Evolutionary conservation across 106 monocot species (phyloP).

Genomic region (Gastrodia elata): DNA sequence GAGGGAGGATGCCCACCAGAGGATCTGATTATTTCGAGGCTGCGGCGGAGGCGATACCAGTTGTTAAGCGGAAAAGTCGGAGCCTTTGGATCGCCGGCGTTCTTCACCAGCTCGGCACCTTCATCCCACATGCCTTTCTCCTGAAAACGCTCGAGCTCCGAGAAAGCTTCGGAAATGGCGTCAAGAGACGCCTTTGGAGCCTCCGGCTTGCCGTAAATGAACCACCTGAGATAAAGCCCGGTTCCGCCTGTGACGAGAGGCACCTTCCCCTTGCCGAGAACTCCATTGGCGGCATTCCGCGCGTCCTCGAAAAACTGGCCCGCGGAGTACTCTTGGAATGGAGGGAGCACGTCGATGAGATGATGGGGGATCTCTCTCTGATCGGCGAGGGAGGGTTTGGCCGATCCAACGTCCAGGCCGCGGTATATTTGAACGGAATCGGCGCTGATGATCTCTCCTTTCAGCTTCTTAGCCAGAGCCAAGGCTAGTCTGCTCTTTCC

Average conservation of each 20-base stretch:
- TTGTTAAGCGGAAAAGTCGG: slow-evolving; percentile 43
- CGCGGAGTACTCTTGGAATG: slow-evolving; percentile 76
- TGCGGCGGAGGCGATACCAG: slow-evolving; percentile 77
- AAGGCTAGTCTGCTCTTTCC: slow-evolving; percentile 62
- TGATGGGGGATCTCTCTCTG: slow-evolving; percentile 59
- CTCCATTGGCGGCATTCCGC: slow-evolving; percentile 36
- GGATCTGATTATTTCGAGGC: slow-evolving; percentile 73
- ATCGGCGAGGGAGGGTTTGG: slow-evolving; percentile 41
- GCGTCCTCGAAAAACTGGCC: slow-evolving; percentile 69
- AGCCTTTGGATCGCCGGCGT: slow-evolving; percentile 66
- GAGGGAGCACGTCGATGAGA: slow-evolving; percentile 61
- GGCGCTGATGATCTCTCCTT: slow-evolving; percentile 60
- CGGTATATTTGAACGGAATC: slow-evolving; percentile 70
- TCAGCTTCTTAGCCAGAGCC: slow-evolving; percentile 44
- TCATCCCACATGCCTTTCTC: slow-evolving; percentile 53
- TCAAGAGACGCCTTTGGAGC: slow-evolving; percentile 53
- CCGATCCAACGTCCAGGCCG: slow-evolving; percentile 60
- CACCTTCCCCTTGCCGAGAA: slow-evolving; percentile 39
- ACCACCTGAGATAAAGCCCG: slow-evolving; percentile 87
- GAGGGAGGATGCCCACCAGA: slow-evolving; percentile 72
- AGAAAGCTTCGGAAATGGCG: slow-evolving; percentile 24
- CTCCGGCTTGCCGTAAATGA: slow-evolving; percentile 77
- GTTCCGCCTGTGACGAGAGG: slow-evolving; percentile 86
- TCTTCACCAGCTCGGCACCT: slow-evolving; percentile 58
- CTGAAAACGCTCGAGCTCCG: slow-evolving; percentile 40